Base-by-base conservation (phyloP, 805 yeast genomes). In the Monosporozyma yasuniensis region DNA sequence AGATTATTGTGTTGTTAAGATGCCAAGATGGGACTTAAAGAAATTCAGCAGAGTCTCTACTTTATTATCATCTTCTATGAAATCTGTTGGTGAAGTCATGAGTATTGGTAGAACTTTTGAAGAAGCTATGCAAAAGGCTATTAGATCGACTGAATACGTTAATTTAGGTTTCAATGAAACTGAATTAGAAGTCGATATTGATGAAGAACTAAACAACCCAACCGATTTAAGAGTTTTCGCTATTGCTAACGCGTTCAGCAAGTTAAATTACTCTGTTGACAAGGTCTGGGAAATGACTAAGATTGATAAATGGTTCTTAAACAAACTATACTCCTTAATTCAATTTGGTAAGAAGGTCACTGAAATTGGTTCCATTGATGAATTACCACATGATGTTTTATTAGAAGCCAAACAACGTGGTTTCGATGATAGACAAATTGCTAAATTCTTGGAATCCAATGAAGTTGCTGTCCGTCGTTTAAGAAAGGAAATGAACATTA, bases 51-150 rank as follows among this genome's bases (percentile, higher is more conserved):
- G 96, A 67, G 98, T 91, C 37, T 85, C 95, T 19, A 83, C 87
- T 47, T 76, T 82, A 66, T 79, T 91, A 60, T 84, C 93, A 9
- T 89, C 97, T 1, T 81, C 96, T 28, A 91, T 91, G 99, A 91
- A 91, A 73, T 89, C 97, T 54, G 98, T 91, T 57, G 99, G 99
- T 75, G 99, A 91, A 70, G 98, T 93, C 48, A 91, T 91, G 99
- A 79, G 91, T 58, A 87, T 91, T 64, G 99, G 99, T 64, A 79
- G 99, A 69, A 91, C 95, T 25, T 91, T 91, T 59, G 99, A 91
- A 71, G 99, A 91, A 68, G 96, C 97, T 9, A 87, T 91, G 56
- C 99, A 93, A 70, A 91, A 91, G 73, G 99, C 98, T 51, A 89
- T 93, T 58, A 80, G 99, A 70, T 65, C 69, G 3, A 89, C 96